Base-by-base conservation (phyloP, 2,329 filamentous ascomycete genomes). In the Fusarium mexicanum region DNA sequence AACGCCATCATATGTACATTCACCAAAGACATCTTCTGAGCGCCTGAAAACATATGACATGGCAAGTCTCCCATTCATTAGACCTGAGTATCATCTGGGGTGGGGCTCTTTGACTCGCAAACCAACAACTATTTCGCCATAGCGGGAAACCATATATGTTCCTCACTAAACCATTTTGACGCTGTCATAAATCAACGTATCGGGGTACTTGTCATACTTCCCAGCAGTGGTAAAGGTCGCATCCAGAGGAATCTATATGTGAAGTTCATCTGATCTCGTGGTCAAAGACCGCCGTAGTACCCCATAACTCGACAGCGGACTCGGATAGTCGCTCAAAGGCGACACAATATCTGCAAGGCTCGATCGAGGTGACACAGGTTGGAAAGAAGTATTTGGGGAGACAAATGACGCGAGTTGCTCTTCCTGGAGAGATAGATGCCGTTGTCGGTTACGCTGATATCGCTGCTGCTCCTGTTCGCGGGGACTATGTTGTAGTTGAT, bases 241-340 rank as follows among this genome's bases (percentile, higher is more conserved):
- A 6, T 31, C 24, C 12, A 35, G 18, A 7, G 24, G 8, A 37
- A 46, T 20, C 50, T 58, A 71, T 37, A 47, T 24, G 7, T 77
- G 76, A 24, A 78, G 69, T 50, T 78, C 76, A 53, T 78, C 77
- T 24, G 77, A 78, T 24, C 77, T 64, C 20, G 77, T 78, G 8
- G 77, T 78, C 18, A 78, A 67, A 22, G 77, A 78, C 22, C 77
- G 74, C 35, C 75, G 68, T 24, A 78, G 46, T 22, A 75, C 70
- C 11, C 62, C 72, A 62, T 61, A 76, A 17, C 63, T 70, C 17
- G 77, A 75, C 17, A 76, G 38, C 16, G 77, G 76, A n/a, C 76
- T 78, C 6, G 77, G 62, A 33, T 74, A 74, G 9, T 78, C 76
- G 37, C 76, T 77, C 24, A 78, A 44, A 20, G 77, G 77, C 1